Evolutionary conservation across 2,329 filamentous ascomycete species (phyloP).

Genomic region (Pseudogymnoascus sp.): DNA sequence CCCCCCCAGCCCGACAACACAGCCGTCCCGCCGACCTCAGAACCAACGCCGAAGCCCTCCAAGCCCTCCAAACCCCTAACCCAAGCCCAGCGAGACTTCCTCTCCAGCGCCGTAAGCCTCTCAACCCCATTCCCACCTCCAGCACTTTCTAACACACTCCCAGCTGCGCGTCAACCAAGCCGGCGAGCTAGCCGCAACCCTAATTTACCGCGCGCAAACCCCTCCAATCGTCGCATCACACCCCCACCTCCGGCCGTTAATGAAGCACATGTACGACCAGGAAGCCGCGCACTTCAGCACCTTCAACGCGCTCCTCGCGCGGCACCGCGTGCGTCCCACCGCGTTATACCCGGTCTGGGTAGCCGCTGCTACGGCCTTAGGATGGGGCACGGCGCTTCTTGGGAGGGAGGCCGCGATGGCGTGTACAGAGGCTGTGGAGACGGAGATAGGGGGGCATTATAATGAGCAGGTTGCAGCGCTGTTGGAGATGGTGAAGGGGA

Average conservation of each 20-base stretch:
- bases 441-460: constrained; percentile 93
- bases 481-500: constrained; percentile 69
- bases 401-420: constrained; percentile 95
- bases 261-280: constrained; percentile 98
- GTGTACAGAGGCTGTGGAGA: constrained; percentile 96
- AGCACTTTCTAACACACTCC: background rate
- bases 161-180: constrained; percentile 93
- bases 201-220: constrained; percentile 87
- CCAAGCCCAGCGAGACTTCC: constrained; percentile 60
- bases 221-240: constrained; percentile 70
- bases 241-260: constrained; percentile 79
- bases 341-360: constrained; percentile 89
- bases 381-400: constrained; percentile 82
- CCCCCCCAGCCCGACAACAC: constrained; percentile 21
- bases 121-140: background rate
- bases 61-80: constrained; percentile 44
- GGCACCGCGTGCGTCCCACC: constrained; percentile 84
- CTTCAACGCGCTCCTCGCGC: constrained; percentile 75
- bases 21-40: constrained; percentile 30
- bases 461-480: constrained; percentile 81
- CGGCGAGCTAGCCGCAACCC: constrained; percentile 88
- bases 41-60: constrained; percentile 17
- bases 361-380: constrained; percentile 66
- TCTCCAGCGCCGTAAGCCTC: constrained; percentile 49
- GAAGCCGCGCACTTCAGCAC: constrained; percentile 79